Evolutionary conservation across 768 basidiomycete genomes (phyloP), one percentile per base, ranked within the genome.

Genomic region (Cyathus striatus): DNA sequence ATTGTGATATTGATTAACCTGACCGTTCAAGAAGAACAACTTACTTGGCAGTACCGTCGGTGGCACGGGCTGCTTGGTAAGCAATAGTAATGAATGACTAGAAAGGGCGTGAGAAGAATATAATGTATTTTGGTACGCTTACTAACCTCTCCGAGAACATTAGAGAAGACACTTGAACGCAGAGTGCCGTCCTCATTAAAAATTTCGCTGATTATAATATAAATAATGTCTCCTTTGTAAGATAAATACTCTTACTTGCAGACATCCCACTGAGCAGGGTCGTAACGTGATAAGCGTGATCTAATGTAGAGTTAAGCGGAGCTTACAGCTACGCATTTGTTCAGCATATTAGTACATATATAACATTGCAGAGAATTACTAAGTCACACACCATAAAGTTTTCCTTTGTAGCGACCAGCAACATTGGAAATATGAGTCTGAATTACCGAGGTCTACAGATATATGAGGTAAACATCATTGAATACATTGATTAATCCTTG

Each of bases 131-230:
- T 10, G n/a, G 35, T 14, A 20, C 10, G 10, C 3, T 13, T 37
- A n/a, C 35, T 14, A n/a, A 67, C 63, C 48, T 68, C 65, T 45
- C 75, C 74, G n/a, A 78, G 60, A 33, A 75, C 70, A 43, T 70
- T 69, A 42, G 52, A 70, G 61, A 74, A 76, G 30, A 76, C 70
- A 45, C 68, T 69, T 26, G 61, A 65, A 21, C 71, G 65, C 40
- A 75, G 50, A 41, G 61, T 64, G 35, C 75, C 74, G 49, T 75
- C 68, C 46, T 77, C 75, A 56, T 75, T 75, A 54, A 78, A 64
- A 42, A 72, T 72, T 56, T 76, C 75, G 44, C 69, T 69, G 18
- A 18, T 23, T 6, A 23, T 45, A 6, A 60, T 27, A 60, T 44
- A 35, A 53, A n/a, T n/a, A 30, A 30, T n/a, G 27, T 9, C 10